A percentile compares a stretch with the other conserved stretches of the same genome.
These are phyloP conservation scores for Xylaria palmicola DNA, from an alignment of 495 filamentous ascomycete species.

Conservation along the genomic window DNA sequence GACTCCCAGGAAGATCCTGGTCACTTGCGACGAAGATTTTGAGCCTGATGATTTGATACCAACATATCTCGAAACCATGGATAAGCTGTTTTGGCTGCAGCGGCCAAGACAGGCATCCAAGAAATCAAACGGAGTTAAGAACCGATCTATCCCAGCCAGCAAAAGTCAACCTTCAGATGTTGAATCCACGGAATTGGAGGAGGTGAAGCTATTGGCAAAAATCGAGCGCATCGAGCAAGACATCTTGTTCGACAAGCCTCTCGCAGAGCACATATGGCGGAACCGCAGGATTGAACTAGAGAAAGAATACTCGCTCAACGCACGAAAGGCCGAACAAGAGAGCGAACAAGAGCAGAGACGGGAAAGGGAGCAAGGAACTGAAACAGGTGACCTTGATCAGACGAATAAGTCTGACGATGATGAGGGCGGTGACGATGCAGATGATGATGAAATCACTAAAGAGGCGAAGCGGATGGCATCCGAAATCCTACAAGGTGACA, in stretches of 20 bases:
- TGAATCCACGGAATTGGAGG: constrained; percentile 44
- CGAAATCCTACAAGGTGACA: constrained; percentile 49
- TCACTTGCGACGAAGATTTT: constrained; percentile 57
- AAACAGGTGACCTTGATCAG: constrained; percentile 18
- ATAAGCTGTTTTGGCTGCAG: constrained; percentile 67
- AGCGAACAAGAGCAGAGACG: constrained; percentile 27
- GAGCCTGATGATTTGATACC: constrained; percentile 74
- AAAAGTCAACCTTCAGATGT: constrained; percentile 3
- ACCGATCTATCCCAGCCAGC: constrained; percentile 13
- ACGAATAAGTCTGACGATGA: constrained; percentile 34
- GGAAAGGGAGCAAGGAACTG: constrained; percentile 24
- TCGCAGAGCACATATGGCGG: constrained; percentile 75
- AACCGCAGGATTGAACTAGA: constrained; percentile 64
- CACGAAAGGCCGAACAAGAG: constrained; percentile 34
- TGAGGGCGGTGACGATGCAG: too few species aligned
- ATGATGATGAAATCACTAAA: constrained; percentile 49
- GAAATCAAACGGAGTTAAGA: constrained; percentile 42
- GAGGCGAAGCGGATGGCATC: constrained; percentile 52
- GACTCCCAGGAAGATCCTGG: constrained; percentile 32
- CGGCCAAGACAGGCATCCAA: constrained; percentile 54
- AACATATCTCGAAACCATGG: constrained; percentile 69
- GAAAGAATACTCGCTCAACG: constrained; percentile 48
- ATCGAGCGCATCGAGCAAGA: constrained; percentile 78
- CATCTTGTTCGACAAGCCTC: constrained; percentile 75
- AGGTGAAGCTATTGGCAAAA: constrained; percentile 65